Percentiles rank a stretch among this genome's conserved stretches.
Conservation (phyloP, 2,329 filamentous ascomycete species). For the Monilinia aucupariae region DNA sequence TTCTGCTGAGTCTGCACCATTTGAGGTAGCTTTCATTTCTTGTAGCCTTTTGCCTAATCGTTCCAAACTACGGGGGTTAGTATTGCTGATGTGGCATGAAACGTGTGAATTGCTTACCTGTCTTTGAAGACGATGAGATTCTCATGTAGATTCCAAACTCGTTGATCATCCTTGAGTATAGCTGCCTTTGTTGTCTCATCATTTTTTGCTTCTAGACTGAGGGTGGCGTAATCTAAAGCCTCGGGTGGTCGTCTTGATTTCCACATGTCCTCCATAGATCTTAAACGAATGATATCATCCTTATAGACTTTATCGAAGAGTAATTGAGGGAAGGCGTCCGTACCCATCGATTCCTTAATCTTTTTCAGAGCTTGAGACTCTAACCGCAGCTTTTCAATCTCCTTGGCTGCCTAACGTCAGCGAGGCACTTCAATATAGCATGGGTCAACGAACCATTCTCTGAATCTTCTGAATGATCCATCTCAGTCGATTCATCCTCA, state of each 20-base stretch:
- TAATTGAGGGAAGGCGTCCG: conserved; percentile 66
- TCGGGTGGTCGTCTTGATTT: conserved; percentile 71
- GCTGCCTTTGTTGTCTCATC: conserved; percentile 45
- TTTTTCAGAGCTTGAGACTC: conserved; percentile 79
- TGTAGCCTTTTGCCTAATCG: conserved; percentile 70
- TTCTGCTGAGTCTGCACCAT: conserved; percentile 43
- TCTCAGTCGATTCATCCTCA: conserved; percentile 73
- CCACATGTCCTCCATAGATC: conserved; percentile 95
- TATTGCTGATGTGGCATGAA: neutral
- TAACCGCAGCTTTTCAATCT: conserved; percentile 80
- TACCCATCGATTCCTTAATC: conserved; percentile 77
- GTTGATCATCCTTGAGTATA: conserved; percentile 62
- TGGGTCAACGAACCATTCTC: conserved; percentile 61
- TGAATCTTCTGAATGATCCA: conserved; percentile 73
- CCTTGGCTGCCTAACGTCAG: conserved; percentile 48
- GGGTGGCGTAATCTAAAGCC: conserved; percentile 61
- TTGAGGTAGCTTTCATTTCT: conserved; percentile 49
- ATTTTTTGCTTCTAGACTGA: conserved; percentile 51
- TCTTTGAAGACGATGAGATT: conserved; percentile 83
- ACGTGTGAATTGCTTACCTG: conserved; percentile 41
- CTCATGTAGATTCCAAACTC: conserved; percentile 73
- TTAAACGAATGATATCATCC: conserved; percentile 73
- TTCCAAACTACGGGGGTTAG: conserved; percentile 49
- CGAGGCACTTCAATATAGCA: neutral
- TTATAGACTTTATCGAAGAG: conserved; percentile 93